These are phyloP conservation scores for Ophiosphaerella herpotricha DNA, from an alignment of 2,329 filamentous ascomycete genomes.

Conservation along the genomic window DNA sequence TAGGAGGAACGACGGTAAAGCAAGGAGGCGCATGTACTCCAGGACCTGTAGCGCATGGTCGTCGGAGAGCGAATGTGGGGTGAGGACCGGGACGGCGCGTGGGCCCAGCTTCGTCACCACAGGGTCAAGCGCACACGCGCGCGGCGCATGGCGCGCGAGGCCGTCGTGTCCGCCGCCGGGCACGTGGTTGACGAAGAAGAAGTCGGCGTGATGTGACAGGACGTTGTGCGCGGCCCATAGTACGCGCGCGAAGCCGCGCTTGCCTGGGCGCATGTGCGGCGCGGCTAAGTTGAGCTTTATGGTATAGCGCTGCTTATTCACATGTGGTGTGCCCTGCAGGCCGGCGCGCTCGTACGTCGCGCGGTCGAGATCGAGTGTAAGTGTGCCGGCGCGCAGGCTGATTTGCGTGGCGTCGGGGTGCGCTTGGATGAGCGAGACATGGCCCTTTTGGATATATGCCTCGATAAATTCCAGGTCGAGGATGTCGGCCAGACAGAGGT, in stretches of 20 bases:
- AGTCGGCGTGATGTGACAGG: too few relatives aligned
- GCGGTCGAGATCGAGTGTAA: slow-evolving; percentile 79
- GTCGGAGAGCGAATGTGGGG: slow-evolving; percentile 47
- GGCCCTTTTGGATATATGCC: slow-evolving; percentile 81
- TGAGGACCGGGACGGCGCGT: slow-evolving; percentile 5
- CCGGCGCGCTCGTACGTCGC: slow-evolving; percentile 83
- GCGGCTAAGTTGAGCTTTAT: slow-evolving; percentile 74
- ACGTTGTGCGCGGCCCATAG: too few relatives aligned
- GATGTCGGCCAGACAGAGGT: slow-evolving; percentile 73
- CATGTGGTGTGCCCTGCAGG: slow-evolving; percentile 71
- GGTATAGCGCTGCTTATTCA: slow-evolving; percentile 73
- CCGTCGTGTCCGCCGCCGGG: too few relatives aligned
- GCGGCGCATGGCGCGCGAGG: too few relatives aligned
- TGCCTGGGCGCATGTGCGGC: slow-evolving; percentile 60
- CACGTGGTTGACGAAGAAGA: too few relatives aligned
- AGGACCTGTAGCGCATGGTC: slow-evolving; percentile 69
- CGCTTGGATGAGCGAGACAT: slow-evolving; percentile 66
- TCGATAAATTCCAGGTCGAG: slow-evolving; percentile 78
- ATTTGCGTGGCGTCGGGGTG: slow-evolving; percentile 77
- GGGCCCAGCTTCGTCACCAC: slow-evolving; percentile 63
- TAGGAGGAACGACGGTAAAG: slow-evolving; percentile 62
- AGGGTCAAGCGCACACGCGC: too few relatives aligned
- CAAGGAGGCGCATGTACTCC: slow-evolving; percentile 76
- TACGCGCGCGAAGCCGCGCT: too few relatives aligned
- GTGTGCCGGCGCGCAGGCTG: slow-evolving; percentile 68